Conservation (phyloP, 176 grass and related monocot species). For the Urochloa ruziziensis region DNA sequence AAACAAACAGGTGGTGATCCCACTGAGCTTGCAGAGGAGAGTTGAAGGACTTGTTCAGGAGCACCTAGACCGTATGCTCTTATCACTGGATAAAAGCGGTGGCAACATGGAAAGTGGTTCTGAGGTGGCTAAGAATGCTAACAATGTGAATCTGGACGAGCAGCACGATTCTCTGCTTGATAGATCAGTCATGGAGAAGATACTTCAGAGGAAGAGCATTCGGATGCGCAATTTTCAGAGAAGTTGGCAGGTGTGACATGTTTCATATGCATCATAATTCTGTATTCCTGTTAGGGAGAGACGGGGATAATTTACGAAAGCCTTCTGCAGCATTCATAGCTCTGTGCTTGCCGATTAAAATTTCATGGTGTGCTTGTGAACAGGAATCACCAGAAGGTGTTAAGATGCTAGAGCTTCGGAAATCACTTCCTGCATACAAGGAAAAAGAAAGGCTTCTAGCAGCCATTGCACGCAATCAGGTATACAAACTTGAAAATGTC, state of each 20-base stretch:
- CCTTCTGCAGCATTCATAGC: background rate
- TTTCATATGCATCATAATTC: conserved; percentile 1
- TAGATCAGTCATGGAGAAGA: conserved; percentile 82
- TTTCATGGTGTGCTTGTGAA: conserved; percentile 22
- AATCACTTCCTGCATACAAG: conserved; percentile 87
- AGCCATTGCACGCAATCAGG: conserved; percentile 97
- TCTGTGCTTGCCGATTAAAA: background rate
- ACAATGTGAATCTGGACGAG: conserved; percentile 47
- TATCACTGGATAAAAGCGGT: conserved; percentile 42
- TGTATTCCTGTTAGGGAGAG: conserved; percentile 12
- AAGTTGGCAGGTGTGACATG: conserved; percentile 74
- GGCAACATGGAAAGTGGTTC: conserved; percentile 26
- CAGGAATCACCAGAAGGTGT: conserved; percentile 88
- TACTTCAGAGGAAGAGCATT: conserved; percentile 89
- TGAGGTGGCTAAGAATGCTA: conserved; percentile 26
- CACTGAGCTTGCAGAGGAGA: conserved; percentile 93
- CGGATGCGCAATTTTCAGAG: conserved; percentile 89
- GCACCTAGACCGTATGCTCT: conserved; percentile 64
- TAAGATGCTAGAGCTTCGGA: conserved; percentile 79
- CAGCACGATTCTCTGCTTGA: conserved; percentile 74
- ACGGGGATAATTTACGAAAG: background rate
- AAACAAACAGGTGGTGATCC: conserved; percentile 74
- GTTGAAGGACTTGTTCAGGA: conserved; percentile 82
- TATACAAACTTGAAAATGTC: conserved; percentile 22
- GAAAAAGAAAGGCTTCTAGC: conserved; percentile 87